Evolutionary conservation across 805 yeast genomes (phyloP), one percentile per base, ranked within the genome.

Genomic region (Wickerhamomyces ciferrii): DNA sequence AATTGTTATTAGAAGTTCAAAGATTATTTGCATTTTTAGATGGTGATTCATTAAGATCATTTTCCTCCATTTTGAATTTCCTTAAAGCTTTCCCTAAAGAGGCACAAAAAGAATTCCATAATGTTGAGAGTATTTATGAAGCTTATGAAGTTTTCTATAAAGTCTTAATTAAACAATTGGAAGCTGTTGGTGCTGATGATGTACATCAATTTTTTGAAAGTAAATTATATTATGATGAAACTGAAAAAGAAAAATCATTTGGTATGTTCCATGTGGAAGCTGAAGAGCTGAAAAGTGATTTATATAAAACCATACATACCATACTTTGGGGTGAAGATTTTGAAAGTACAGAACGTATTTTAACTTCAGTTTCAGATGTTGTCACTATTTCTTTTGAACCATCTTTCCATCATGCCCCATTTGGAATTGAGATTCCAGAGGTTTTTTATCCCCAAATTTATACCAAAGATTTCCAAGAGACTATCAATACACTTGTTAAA

Each of bases 361-460:
- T 46, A 4, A 48, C 53, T 3, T 9, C 24, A 2, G 40, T 70
- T 21, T 59, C 70, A 25, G 72, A 68, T 49, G 43, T 70, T 4
- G 40, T 71, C n/a, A 56, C 71, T 0, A 48, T 72, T 17, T 46
- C 63, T 8, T 55, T 70, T n/a, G 54, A 60, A 11, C 53, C 56
- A 10, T 21, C 52, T 19, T 31, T 19, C 20, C 43, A 41, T 14
- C 49, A 48, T 10, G 39, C 43, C 2, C 38, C 55, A 1, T 53
- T 54, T 2, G 68, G 67, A 0, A 53, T 70, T 38, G 51, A 55
- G 11, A 25, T 71, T 15, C 53, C 56, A 2, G 65, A 63, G 20
- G 44, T 44, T 18, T 62, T 70, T 40, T 71, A 70, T 44, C 75
- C 76, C 0, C 74, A 72, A 45, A 55, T 72, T 2, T 72, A 65